Base-by-base conservation (phyloP, 805 yeast species). In the Monosporozyma servazzii region DNA sequence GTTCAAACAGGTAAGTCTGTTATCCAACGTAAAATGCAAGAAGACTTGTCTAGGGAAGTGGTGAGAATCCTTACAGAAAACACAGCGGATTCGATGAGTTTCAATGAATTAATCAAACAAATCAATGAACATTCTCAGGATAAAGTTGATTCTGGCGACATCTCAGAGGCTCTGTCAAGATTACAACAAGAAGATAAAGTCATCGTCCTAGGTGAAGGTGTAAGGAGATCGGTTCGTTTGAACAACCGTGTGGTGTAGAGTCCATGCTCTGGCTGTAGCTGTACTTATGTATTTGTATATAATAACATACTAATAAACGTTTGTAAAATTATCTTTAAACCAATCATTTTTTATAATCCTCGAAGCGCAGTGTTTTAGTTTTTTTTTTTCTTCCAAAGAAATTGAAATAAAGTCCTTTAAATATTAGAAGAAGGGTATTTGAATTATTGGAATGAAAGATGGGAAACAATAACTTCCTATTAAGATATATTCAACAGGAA, bases 1-100 rank as follows among this genome's bases (percentile, higher is more conserved):
- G 90, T 93, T 29, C 97, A 91, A 71, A 93, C 98, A 0, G 99
- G 98, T 47, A 89, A 90, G 46, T 86, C 96, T 0, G 77, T 87
- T 1, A 87, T 91, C 3, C 96, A 90, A 67, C 76, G 96, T 67
- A 77, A 81, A 59, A 66, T 83, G 65, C 84, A 81, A 58, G 88
- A 84, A 56, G 95, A 86, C 63, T 72, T 87, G 56, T 74, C 79
- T 13, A 78, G 80, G 53, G 86, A 79, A 55, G 72, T 89, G 4
- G 59, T 82, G 54, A 69, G 71, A 27, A 69, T 81, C 40, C 66
- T 88, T 13, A 81, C 78, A 31, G 78, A 74, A 31, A 69, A 71
- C 25, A 65, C 69, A 29, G 74, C 76, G 21, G 76, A 72, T 30
- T 69, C 78, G 13, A 76, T 86, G 45, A 64, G 80, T 23, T 84